Conservation (phyloP, 2,329 filamentous ascomycete species). For the Penicillium verrucosum region DNA sequence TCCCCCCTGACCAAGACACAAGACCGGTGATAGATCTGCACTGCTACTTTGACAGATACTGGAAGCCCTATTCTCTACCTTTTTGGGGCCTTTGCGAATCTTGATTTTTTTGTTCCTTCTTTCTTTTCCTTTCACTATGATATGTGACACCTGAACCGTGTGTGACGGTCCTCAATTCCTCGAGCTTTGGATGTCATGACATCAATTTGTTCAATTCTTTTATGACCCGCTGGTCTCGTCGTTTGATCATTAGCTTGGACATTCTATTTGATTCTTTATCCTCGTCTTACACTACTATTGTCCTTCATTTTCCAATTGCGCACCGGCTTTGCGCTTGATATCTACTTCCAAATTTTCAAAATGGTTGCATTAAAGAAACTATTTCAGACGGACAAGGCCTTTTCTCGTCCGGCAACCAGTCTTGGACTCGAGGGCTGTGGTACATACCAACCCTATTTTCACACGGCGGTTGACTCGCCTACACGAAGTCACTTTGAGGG, state of each 20-base stretch:
- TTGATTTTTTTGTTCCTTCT: slow-evolving; percentile 4
- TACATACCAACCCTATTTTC: slow-evolving; percentile 8
- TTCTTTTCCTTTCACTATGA: not conserved
- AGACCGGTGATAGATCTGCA: slow-evolving; percentile 22
- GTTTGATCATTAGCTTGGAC: slow-evolving; percentile 8
- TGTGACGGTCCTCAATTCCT: slow-evolving; percentile 12
- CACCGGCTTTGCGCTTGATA: slow-evolving; percentile 5
- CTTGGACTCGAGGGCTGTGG: slow-evolving; percentile 6
- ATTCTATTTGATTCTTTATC: not conserved
- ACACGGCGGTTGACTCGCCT: slow-evolving; percentile 8
- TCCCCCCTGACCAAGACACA: slow-evolving; percentile 24
- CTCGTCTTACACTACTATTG: slow-evolving; percentile 5
- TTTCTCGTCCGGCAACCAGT: slow-evolving; percentile 13
- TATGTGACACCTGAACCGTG: slow-evolving; percentile 13
- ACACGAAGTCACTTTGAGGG: slow-evolving; percentile 10
- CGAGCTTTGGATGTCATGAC: slow-evolving; percentile 18
- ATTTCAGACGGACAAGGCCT: slow-evolving; percentile 30
- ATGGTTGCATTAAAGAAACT: slow-evolving; percentile 38
- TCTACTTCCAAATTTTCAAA: slow-evolving; percentile 6
- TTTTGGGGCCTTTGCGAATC: not conserved
- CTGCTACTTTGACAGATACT: slow-evolving; percentile 11
- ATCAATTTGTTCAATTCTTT: slow-evolving; percentile 10
- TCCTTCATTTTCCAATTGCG: not conserved
- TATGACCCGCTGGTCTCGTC: slow-evolving; percentile 17
- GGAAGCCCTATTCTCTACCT: slow-evolving; percentile 5